Evolutionary conservation across 2,329 filamentous ascomycete genomes (phyloP).

Genomic region (Lachnellula hyalina): DNA sequence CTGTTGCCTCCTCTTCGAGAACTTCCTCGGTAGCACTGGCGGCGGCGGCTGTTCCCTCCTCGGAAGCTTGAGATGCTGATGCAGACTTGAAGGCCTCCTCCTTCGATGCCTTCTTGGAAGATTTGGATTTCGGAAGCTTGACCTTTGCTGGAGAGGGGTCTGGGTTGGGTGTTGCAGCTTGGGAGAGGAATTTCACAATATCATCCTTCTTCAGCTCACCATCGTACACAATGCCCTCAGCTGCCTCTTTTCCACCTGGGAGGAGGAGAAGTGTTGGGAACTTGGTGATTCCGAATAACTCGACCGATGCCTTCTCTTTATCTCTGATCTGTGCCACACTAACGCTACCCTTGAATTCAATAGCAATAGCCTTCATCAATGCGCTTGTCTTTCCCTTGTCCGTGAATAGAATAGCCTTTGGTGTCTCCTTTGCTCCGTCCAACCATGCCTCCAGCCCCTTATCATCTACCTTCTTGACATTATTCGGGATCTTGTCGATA

Average conservation of each 20-base stretch:
- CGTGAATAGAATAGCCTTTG: constrained; percentile 88
- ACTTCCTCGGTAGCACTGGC: constrained; percentile 46
- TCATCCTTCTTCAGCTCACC: constrained; percentile 81
- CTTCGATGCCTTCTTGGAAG: constrained; percentile 32
- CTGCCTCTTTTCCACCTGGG: constrained; percentile 56
- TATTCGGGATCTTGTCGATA: constrained; percentile 82
- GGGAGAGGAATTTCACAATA: constrained; percentile 76
- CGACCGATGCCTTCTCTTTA: constrained; percentile 68
- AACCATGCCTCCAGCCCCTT: constrained; percentile 75
- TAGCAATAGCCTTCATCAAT: constrained; percentile 75
- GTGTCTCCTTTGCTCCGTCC: constrained; percentile 55
- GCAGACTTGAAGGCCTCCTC: constrained; percentile 45
- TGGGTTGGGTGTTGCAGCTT: constrained; percentile 73
- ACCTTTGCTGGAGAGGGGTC: constrained; percentile 54
- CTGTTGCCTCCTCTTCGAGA: constrained; percentile 46
- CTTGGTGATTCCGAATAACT: constrained; percentile 68
- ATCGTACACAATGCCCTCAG: constrained; percentile 66
- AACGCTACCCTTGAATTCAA: constrained; percentile 82
- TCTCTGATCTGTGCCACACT: constrained; percentile 75
- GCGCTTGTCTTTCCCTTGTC: constrained; percentile 87
- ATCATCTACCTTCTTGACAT: constrained; percentile 76
- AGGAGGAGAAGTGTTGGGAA: constrained; percentile 80
- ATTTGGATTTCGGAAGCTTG: constrained; percentile 39
- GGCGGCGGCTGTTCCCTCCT: constrained; percentile 41
- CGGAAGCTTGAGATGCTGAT: constrained; percentile 46